A percentile compares a stretch with the other conserved stretches of the same genome.
These are phyloP conservation scores for Leccinum imitatum DNA, from an alignment of 768 basidiomycete genomes.

Conservation along the genomic window DNA sequence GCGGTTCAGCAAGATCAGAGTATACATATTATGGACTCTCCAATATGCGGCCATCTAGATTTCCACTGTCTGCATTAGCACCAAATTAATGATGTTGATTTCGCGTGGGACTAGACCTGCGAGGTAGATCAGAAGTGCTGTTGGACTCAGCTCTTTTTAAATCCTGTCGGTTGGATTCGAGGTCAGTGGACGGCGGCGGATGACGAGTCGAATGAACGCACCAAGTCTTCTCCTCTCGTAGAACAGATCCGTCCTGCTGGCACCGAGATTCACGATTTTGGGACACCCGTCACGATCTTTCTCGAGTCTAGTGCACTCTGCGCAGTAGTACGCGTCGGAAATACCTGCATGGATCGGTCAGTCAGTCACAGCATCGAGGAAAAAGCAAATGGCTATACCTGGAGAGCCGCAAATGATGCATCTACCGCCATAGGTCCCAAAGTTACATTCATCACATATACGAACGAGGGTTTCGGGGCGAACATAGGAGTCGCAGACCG, in stretches of 20 bases:
- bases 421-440: conserved; percentile 94
- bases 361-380: not conserved
- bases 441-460: conserved; percentile 99
- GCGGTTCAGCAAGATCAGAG: not conserved
- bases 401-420: conserved; percentile 98
- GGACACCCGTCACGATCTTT: conserved; percentile 98
- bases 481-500: conserved; percentile 98
- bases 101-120: not conserved
- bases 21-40: conserved; percentile 6
- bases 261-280: conserved; percentile 96
- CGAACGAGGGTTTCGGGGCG: conserved; percentile 96
- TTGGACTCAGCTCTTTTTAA: conserved; percentile 32
- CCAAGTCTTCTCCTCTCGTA: conserved; percentile 87
- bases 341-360: conserved; percentile 59
- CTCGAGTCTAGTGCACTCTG: conserved; percentile 94
- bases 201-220: conserved; percentile 31
- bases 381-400: conserved; percentile 46
- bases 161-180: conserved; percentile 17
- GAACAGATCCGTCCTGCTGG: conserved; percentile 88
- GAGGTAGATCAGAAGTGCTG: not conserved
- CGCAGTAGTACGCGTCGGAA: conserved; percentile 98
- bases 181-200: not conserved
- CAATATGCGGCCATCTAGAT: not conserved
- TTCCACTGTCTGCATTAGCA: conserved; percentile 3
- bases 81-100: conserved; percentile 1